These are phyloP conservation scores for Gaertneriomyces sp. DNA, from an alignment of 192 early-diverging fungal species.

Conservation along the genomic window DNA sequence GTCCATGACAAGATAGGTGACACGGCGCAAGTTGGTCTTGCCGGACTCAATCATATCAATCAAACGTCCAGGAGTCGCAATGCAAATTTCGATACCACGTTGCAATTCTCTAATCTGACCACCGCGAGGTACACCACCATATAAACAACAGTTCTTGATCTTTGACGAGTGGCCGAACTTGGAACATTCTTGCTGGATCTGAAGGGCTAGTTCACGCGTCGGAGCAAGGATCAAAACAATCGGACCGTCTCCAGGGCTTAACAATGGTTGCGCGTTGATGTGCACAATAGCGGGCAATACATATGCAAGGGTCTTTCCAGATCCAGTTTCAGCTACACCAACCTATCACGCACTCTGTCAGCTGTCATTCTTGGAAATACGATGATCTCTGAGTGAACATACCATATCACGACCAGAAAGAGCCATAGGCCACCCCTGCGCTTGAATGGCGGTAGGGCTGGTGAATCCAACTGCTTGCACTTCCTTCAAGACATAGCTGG, in stretches of 20 bases:
- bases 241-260: slow-evolving; percentile 91
- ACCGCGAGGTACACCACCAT: slow-evolving; percentile 91
- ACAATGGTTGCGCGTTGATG: slow-evolving; percentile 93
- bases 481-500: slow-evolving; percentile 85
- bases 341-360: slow-evolving; percentile 20
- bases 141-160: slow-evolving; percentile 92
- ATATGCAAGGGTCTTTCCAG: slow-evolving; percentile 95
- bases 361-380: no score
- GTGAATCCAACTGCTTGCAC: slow-evolving; percentile 80
- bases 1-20: slow-evolving; percentile 96
- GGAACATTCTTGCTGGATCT: slow-evolving; percentile 92
- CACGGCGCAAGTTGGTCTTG: slow-evolving; percentile 85
- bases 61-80: slow-evolving; percentile 96
- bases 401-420: slow-evolving; percentile 92
- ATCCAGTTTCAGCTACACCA: slow-evolving; percentile 47
- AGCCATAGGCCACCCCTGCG: slow-evolving; percentile 99
- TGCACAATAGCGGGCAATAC: slow-evolving; percentile 94
- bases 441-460: slow-evolving; percentile 89
- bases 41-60: slow-evolving; percentile 93
- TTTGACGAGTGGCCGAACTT: slow-evolving; percentile 86
- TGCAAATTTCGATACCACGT: slow-evolving; percentile 89
- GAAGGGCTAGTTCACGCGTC: slow-evolving; percentile 94
- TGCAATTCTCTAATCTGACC: slow-evolving; percentile 84
- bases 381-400: slow-evolving; percentile 6
- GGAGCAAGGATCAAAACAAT: slow-evolving; percentile 94